phyloP scores from a whole-genome alignment of 768 basidiomycete genomes.

The Pisolithus orientalis region DNA sequence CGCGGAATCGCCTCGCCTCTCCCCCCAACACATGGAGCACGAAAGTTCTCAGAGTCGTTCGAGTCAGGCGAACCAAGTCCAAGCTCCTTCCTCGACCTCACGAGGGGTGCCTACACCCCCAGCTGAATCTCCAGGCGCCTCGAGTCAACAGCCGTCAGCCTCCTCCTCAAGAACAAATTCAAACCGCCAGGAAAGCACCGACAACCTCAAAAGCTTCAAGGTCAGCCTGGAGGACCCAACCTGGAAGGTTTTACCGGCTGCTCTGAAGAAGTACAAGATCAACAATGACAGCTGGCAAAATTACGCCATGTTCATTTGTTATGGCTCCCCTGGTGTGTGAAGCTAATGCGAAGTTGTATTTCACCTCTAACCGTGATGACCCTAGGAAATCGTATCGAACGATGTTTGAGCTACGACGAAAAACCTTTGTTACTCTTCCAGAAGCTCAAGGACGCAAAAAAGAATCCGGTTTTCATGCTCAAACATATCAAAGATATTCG shows the following conservation, averaged over 20 bases:
- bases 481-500: conserved; percentile 92
- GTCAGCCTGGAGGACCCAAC: conserved; percentile 97
- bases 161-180: conserved; percentile 35
- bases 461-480: conserved; percentile 99
- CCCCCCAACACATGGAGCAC: conserved; percentile 73
- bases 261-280: conserved; percentile 97
- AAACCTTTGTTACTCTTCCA: conserved; percentile 96
- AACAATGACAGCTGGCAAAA: conserved; percentile 98
- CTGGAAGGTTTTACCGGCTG: conserved; percentile 97
- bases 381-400: conserved; percentile 72
- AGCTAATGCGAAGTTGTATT: background rate
- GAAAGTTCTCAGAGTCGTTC: conserved; percentile 42
- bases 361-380: background rate
- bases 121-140: conserved; percentile 23
- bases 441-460: conserved; percentile 93
- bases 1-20: conserved; percentile 70
- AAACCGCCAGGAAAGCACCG: conserved; percentile 55
- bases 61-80: conserved; percentile 11
- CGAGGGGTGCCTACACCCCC: conserved; percentile 21
- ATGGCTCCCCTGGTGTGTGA: conserved; percentile 80
- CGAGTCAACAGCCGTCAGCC: conserved; percentile 15
- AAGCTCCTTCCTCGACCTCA: conserved; percentile 24
- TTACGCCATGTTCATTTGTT: conserved; percentile 99
- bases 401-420: conserved; percentile 96
- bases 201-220: conserved; percentile 91